Conservation (phyloP, 2,329 filamentous ascomycete species). For the Fusarium paranaense region DNA sequence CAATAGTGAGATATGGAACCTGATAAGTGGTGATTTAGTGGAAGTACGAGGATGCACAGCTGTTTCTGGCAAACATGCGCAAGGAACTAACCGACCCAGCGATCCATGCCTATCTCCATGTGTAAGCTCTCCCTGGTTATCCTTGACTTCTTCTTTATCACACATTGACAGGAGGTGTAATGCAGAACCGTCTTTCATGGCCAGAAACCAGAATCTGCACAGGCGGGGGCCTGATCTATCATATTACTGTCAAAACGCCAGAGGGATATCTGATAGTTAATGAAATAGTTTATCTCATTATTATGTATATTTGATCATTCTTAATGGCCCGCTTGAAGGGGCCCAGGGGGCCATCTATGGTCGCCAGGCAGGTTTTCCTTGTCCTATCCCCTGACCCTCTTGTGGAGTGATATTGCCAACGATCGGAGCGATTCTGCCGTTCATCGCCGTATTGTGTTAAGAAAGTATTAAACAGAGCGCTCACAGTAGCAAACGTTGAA, state of each 20-base stretch:
- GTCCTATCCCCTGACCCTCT: too few relatives aligned
- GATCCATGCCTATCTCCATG: slow-evolving; percentile 25
- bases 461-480: too few relatives aligned
- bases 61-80: slow-evolving; percentile 26
- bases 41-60: slow-evolving; percentile 30
- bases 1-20: accelerated
- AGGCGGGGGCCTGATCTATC: background rate
- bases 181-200: slow-evolving; percentile 12
- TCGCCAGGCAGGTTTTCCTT: too few relatives aligned
- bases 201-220: slow-evolving; percentile 5
- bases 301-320: too few relatives aligned
- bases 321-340: too few relatives aligned
- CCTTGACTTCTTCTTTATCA: background rate
- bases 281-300: background rate
- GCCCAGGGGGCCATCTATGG: too few relatives aligned
- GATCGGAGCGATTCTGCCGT: too few relatives aligned
- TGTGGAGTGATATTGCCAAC: too few relatives aligned
- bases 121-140: slow-evolving; percentile 8
- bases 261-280: background rate
- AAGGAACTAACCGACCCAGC: slow-evolving; percentile 27
- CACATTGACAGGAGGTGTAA: background rate
- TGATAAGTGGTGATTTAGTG: slow-evolving; percentile 4
- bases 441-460: too few relatives aligned
- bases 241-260: background rate
- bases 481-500: too few relatives aligned